Base-by-base conservation (phyloP, 768 basidiomycete species). In the Lanmaoa pseudosensibilis region DNA sequence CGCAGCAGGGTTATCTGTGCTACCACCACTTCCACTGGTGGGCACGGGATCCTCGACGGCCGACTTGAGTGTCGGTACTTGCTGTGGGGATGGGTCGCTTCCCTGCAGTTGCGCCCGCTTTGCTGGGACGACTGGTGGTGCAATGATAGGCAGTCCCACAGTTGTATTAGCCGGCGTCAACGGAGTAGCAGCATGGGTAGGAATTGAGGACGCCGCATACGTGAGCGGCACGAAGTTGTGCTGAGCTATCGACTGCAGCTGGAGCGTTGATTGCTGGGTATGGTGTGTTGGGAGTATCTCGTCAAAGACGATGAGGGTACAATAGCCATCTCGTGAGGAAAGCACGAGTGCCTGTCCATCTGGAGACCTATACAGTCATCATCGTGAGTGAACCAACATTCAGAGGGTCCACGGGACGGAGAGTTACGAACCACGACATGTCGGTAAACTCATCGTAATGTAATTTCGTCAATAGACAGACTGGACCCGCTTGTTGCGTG, bases 401-500 rank as follows among this genome's bases (percentile, higher is more conserved):
- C 44, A 34, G 40, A 47, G 10, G 41, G 10, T 5, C 39, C 19
- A n/a, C 13, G 36, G 38, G 36, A 49, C 36, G 34, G 40, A 45
- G 50, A 37, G 33, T 33, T 21, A 78, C 91, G 40, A 65, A 98
- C 97, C 97, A 99, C 40, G 88, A 85, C 74, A 97, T 79, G 74
- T 99, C 97, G 8, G 97, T 98, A 69, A 98, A 98, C 65, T 96
- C 93, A 59, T 96, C 94, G 70, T 97, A 98, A 74, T 99, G 97
- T 59, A 98, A 75, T 66, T 95, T 96, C 30, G 90, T 92, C 61
- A 99, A 82, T 64, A 98, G 76, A 65, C 93, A 94, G 50, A 98
- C 81, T 0, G 97, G 97, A 3, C 88, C 84, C 2, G 92, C 83
- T 75, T 98, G 96, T 74, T 98, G 97, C 5, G 95, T 98, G 69